Base-by-base conservation (phyloP, 2,329 filamentous ascomycete species). In the Cordyceps tenuipes region DNA sequence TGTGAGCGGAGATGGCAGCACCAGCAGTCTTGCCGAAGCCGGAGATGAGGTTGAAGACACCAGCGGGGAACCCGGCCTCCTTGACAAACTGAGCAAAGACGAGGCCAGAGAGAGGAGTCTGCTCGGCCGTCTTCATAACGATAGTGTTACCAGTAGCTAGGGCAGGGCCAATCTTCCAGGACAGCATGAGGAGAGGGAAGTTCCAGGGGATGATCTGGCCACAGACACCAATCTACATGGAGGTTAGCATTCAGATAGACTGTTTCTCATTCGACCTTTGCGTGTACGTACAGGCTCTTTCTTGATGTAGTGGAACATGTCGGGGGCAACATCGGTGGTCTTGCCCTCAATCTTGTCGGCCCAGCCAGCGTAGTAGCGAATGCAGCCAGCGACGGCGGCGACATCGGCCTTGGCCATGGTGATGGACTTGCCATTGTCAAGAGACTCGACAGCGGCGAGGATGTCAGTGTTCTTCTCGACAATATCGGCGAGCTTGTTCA, bases 341-440 rank as follows among this genome's bases (percentile, higher is more conserved):
- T 92, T 91, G 75, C 91, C 91, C 75, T 86, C 82, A 66, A 94
- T 87, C 85, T 96, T 96, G 81, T 96, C 91, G 68, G 91, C 89
- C 86, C 88, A 96, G 63, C 91, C 91, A 70, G 83, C 91, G 69
- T 76, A 77, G 72, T 77, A 97, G 75, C 91, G 85, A 69, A 97
- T 75, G 76, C 83, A 87, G 70, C 81, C 86, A 65, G 83, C 79
- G 61, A 86, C 86, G 66, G 83, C 82, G 59, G 73, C 77, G 47
- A 96, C 81, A 70, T 96, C 91, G 43, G 85, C 88, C 71, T 85
- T 88, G 63, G 90, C 87, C 82, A 90, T 84, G 69, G 70, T 80
- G 72, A 91, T 83, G 64, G 88, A 85, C 82, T 94, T 94, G 73
- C 89, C 92, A 70, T 95, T 91, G 80, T 95, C 91, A 60, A 96